These are phyloP conservation scores for Crepidotus sp. DNA, from an alignment of 1,284 basidiomycete species.

Conservation along the genomic window DNA sequence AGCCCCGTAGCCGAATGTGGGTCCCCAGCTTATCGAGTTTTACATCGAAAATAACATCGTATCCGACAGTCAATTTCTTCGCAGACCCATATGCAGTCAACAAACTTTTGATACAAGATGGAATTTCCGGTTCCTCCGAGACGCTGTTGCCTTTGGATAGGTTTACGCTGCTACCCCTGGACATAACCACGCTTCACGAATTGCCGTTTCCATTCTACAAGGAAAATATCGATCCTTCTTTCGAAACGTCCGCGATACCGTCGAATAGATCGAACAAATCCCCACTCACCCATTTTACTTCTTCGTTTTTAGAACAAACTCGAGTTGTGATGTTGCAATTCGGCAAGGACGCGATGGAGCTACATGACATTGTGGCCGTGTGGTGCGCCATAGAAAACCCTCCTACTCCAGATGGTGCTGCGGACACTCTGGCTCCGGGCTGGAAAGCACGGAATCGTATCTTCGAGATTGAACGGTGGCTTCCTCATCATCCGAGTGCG, in stretches of 20 bases:
- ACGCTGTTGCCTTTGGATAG: conserved; percentile 49
- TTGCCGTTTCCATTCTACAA: conserved; percentile 65
- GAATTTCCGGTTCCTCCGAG: conserved; percentile 20
- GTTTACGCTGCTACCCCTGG: conserved; percentile 69
- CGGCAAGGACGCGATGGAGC: conserved; percentile 77
- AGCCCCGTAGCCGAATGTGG: conserved; percentile 74
- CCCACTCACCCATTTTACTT: conserved; percentile 67
- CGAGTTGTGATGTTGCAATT: conserved; percentile 62
- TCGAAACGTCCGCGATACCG: conserved; percentile 39
- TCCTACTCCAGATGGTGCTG: conserved; percentile 28
- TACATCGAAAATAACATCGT: conserved; percentile 3
- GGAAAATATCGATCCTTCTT: conserved; percentile 43
- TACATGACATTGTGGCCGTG: conserved; percentile 78
- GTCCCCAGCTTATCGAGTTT: not conserved
- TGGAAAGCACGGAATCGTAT: conserved; percentile 47
- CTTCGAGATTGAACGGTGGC: conserved; percentile 62
- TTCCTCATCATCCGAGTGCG: conserved; percentile 20
- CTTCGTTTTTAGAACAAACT: conserved; percentile 69
- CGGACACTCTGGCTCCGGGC: conserved; percentile 31
- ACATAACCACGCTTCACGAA: conserved; percentile 74
- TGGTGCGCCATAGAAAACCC: conserved; percentile 71
- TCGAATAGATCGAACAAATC: conserved; percentile 37
- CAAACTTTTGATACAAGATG: conserved; percentile 42
- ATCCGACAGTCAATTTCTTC: conserved; percentile 75
- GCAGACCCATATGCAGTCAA: conserved; percentile 86